Percentiles rank a stretch among this genome's conserved stretches.
Evolutionary conservation across 352 stramenopile species (phyloP).

Genomic region (Phytophthora ohioensis): DNA sequence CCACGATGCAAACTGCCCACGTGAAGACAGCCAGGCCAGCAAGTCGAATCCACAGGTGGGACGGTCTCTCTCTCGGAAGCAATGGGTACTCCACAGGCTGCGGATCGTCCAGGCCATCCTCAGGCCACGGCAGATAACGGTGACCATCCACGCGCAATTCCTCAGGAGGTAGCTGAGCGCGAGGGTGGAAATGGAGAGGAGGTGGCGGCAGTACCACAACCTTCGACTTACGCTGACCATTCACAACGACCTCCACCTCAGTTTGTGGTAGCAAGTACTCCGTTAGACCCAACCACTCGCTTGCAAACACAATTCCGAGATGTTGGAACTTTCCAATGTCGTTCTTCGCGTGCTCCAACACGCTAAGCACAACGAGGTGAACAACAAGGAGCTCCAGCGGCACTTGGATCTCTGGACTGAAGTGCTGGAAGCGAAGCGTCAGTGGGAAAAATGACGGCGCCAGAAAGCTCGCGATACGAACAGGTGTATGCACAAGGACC

Average conservation of each 20-base stretch:
- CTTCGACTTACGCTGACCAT: conserved; percentile 42
- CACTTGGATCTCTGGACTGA: conserved; percentile 95
- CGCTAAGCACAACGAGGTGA: conserved; percentile 94
- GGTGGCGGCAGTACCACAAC: conserved; percentile 68
- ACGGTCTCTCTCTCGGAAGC: conserved; percentile 59
- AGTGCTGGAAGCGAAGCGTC: conserved; percentile 92
- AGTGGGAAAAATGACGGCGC: conserved; percentile 74
- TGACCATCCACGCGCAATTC: conserved; percentile 75
- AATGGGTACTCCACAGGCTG: conserved; percentile 78
- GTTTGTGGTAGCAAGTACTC: conserved; percentile 77
- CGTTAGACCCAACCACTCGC: conserved; percentile 68
- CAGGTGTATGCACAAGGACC: conserved; percentile 90
- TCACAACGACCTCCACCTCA: conserved; percentile 43
- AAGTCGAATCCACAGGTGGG: conserved; percentile 64
- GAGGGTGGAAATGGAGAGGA: conserved; percentile 85
- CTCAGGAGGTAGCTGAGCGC: conserved; percentile 70
- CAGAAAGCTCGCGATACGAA: conserved; percentile 65
- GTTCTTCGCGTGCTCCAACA: conserved; percentile 94
- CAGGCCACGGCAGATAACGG: conserved; percentile 85
- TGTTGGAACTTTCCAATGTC: conserved; percentile 85
- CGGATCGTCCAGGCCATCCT: conserved; percentile 80
- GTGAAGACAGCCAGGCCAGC: conserved; percentile 58
- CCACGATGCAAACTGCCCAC: conserved; percentile 67
- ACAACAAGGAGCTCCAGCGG: conserved; percentile 96
- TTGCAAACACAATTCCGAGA: conserved; percentile 63